Evolutionary conservation across 345 rosid species (phyloP), one percentile per base, ranked within the genome.

Genomic region (Syzygium oleosum): DNA sequence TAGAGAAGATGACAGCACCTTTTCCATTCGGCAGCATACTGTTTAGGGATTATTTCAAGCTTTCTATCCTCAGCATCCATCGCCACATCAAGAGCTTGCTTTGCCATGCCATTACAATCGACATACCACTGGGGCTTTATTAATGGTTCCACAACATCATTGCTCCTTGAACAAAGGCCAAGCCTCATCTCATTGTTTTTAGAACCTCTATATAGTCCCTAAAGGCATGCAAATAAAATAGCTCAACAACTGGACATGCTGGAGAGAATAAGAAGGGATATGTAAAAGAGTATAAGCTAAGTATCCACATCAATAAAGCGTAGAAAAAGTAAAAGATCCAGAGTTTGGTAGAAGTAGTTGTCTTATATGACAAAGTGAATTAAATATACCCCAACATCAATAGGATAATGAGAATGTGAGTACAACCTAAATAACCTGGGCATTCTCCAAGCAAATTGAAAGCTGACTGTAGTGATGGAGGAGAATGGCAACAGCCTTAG

Each of bases 71-170:
- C 95, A 61, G 87, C 94, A 87, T 89, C 92, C 51, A 87, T 89
- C 61, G 94, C 99, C 58, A 92, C 97, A 89, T 95, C 94, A 84
- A 98, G 99, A 90, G 97, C 98, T 87, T 94, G 91, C 90, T 92
- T 95, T 31, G 93, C 99, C 92, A 98, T 92, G 90, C 51, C 90
- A 88, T 91, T 87, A 91, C 98, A 96, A 59, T 91, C 90, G 58
- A 98, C 98, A 84, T 91, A 98, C 99, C 99, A 96, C 73, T 96
- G 99, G 54, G 98, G 98, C 94, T 96, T 98, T 89, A 96, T 92
- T 95, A 96, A 88, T 58, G 99, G 99, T 91, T 96, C 99, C 52
- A 96, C 89, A 88, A 98, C 95, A 90, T 96, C 99, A 87, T 87
- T 92, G 89, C 92, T 96, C 92, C 99, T 95, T 90, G 96, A 93